Conservation (phyloP, 139 green algal genomes). For the Coelastrella sp. region DNA sequence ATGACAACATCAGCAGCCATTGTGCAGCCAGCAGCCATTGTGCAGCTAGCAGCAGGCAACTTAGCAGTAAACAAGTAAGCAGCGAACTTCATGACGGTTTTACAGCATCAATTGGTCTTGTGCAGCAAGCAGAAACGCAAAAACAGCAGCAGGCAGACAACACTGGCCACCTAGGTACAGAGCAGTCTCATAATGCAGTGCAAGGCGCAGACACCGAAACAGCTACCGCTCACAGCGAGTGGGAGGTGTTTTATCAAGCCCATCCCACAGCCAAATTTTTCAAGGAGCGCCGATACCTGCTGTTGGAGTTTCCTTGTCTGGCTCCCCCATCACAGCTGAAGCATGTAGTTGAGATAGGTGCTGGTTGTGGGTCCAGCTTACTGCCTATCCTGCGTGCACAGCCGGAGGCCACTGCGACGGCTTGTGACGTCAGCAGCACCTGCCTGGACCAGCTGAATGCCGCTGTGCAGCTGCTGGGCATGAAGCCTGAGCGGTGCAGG, state of each 20-base stretch:
- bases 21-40: background rate
- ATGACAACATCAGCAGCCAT: background rate
- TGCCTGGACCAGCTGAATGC: conserved; percentile 66
- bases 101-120: background rate
- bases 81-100: background rate
- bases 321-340: conserved; percentile 17
- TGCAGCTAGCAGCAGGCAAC: background rate
- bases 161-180: no score
- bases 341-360: conserved; percentile 80
- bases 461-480: conserved; percentile 57
- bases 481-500: conserved; percentile 46
- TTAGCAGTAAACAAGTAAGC: background rate
- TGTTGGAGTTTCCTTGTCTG: conserved; percentile 78
- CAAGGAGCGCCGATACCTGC: conserved; percentile 81
- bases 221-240: conserved; percentile 37
- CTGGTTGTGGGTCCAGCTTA: conserved; percentile 74
- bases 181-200: no score
- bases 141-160: background rate
- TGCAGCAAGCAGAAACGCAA: background rate
- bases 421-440: conserved; percentile 72
- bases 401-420: conserved; percentile 51
- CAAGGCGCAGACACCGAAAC: no score
- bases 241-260: conserved; percentile 78
- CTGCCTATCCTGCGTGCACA: conserved; percentile 78
- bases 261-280: conserved; percentile 76